Percentiles rank a stretch among this genome's conserved stretches.
Evolutionary conservation across 352 stramenopile genomes (phyloP).

Genomic region (Thalassiosira livingstoniorum): DNA sequence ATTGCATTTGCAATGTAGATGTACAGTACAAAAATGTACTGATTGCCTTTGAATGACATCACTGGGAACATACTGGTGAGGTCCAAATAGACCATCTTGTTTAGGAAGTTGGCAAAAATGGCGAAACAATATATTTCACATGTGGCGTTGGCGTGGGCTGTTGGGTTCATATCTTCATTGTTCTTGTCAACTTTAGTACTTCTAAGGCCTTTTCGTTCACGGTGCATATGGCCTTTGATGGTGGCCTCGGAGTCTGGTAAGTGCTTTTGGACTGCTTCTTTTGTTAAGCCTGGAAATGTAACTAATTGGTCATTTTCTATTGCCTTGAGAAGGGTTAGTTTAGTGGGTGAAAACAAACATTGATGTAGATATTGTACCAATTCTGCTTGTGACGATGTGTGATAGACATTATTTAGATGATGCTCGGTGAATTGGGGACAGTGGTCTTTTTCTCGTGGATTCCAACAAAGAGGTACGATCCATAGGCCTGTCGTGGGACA

Average conservation of each 20-base stretch:
- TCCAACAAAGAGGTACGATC: not conserved
- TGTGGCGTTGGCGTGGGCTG: not conserved
- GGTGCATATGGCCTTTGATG: not conserved
- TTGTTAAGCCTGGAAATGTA: not conserved
- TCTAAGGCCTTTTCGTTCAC: not conserved
- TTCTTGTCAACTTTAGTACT: not conserved
- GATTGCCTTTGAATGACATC: not conserved
- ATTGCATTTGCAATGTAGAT: not conserved
- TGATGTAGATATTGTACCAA: constrained; percentile 6
- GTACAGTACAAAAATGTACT: not conserved
- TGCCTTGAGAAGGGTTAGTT: not conserved
- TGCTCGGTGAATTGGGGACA: not conserved
- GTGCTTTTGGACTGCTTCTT: not conserved
- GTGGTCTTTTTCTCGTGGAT: not conserved
- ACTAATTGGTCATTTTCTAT: constrained; percentile 4
- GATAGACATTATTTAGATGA: not conserved
- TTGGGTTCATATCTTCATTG: not conserved
- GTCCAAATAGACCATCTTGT: not conserved
- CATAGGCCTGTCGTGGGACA: not conserved
- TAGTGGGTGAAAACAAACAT: not conserved
- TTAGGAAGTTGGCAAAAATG: not conserved
- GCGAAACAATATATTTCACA: not conserved
- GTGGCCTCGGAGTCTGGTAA: constrained; percentile 4
- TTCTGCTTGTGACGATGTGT: not conserved
- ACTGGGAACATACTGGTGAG: not conserved